These are phyloP conservation scores for Aspergillus pseudotamarii DNA, from an alignment of 2,329 filamentous ascomycete genomes.

Conservation along the genomic window DNA sequence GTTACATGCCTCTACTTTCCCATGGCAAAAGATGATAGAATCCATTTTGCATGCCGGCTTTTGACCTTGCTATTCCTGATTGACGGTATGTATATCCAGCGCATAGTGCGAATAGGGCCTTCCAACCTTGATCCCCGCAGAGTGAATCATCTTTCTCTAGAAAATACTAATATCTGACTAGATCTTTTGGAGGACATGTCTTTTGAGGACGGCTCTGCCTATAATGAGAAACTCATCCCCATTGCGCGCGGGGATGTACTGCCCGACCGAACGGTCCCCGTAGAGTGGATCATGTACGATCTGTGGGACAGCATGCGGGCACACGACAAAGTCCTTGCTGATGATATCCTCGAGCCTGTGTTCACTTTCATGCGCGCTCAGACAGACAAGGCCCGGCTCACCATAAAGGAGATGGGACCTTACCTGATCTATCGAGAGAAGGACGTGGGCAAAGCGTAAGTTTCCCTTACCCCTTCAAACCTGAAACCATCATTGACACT, in stretches of 20 bases:
- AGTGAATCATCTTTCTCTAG: too few species aligned
- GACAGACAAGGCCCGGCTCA: neutral
- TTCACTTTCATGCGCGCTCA: neutral
- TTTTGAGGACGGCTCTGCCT: neutral
- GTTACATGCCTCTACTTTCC: too few species aligned
- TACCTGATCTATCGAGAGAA: neutral
- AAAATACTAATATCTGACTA: neutral
- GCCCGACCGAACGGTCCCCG: neutral
- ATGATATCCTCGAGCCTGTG: neutral
- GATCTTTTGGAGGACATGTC: conserved; percentile 6
- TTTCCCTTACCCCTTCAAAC: too few species aligned
- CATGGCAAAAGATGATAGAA: too few species aligned
- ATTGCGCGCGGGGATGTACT: neutral
- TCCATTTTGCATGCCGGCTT: too few species aligned
- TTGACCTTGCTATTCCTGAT: neutral
- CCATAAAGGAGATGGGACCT: neutral
- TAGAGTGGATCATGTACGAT: neutral
- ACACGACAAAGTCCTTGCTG: neutral
- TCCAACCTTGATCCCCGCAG: neutral
- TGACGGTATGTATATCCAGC: neutral
- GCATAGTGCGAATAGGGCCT: neutral
- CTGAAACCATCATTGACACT: accelerated
- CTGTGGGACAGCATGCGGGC: conserved; percentile 1
- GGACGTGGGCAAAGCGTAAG: neutral
- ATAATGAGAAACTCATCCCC: neutral